phyloP scores from a whole-genome alignment of 208 protist species.

The Crithidia expoeki region DNA sequence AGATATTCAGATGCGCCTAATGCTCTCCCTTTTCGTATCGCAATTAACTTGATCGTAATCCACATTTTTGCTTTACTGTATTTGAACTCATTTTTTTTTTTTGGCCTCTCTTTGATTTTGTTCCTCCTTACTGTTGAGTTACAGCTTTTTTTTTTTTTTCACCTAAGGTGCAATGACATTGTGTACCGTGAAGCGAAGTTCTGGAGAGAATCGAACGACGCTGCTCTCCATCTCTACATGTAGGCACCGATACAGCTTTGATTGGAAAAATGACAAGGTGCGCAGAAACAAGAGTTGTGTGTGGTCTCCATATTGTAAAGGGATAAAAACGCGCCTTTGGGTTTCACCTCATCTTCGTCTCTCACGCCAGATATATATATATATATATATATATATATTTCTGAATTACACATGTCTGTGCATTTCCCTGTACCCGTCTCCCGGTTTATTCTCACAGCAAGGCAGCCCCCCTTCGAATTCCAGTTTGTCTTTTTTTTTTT shows the following conservation, averaged over 20 bases:
- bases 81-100: constrained; percentile 26
- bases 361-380: not conserved
- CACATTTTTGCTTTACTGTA: constrained; percentile 4
- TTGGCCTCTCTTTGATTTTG: constrained; percentile 9
- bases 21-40: not conserved
- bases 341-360: not conserved
- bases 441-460: not conserved
- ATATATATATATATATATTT: no score
- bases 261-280: no score
- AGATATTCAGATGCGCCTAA: not conserved
- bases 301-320: no score
- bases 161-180: not conserved
- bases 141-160: constrained; percentile 4
- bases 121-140: not conserved
- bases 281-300: no score
- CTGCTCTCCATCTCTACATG: no score
- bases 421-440: constrained; percentile 7
- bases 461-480: constrained; percentile 16
- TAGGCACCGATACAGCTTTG: no score
- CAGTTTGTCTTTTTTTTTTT: constrained; percentile 14
- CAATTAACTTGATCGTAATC: not conserved
- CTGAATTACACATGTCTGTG: no score
- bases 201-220: no score
- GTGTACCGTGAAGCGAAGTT: not conserved
- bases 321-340: no score